Base-by-base conservation (phyloP, 495 filamentous ascomycete species). In the Penicillium herquei region DNA sequence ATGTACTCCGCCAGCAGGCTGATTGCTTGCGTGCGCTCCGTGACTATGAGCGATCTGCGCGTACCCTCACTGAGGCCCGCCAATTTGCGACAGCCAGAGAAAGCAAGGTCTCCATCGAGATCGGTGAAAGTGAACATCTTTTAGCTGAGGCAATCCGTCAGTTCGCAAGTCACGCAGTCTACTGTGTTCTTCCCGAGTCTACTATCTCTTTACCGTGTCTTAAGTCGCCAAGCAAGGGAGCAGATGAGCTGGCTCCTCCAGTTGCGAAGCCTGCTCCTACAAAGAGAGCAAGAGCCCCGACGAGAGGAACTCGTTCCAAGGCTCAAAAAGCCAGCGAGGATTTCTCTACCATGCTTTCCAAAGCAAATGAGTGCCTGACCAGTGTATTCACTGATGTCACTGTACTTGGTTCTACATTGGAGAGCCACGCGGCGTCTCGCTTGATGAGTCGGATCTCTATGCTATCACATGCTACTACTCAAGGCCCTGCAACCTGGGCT, bases 111-210 rank as follows among this genome's bases (percentile, higher is more conserved):
- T 69, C 73, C 1, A 30, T 76, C 11, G 68, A 74, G 14, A 75
- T 78, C 48, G 74, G 69, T 13, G 73, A 74, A 51, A 75, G 70
- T 40, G 73, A 77, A 51, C 73, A 78, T 82, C 59, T 79, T 79
- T 45, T 76, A 59, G 64, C 79, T 63, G 70, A 85, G 77, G 63
- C 81, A 78, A 67, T 86, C 58, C 82, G 85, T 16, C 78, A 85
- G 47, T 85, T 98, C 71, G 78, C 83, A 12, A 76, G 80, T 3
- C 91, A 98, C 72, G 87, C 92, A 9, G 87, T 92, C 1, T 96
- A 92, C 67, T 94, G 89, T 39, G 85, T 92, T 14, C 78, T 98
- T 21, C 88, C 91, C 7, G 94, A 98, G 56, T 98, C 94, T 6
- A 96, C 91, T 5, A 87, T 94, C 33, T 91, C 88, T 0, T 82